Evolutionary conservation across 805 yeast species (phyloP), one percentile per base, ranked within the genome.

Genomic region (Hanseniaspora guilliermondii): DNA sequence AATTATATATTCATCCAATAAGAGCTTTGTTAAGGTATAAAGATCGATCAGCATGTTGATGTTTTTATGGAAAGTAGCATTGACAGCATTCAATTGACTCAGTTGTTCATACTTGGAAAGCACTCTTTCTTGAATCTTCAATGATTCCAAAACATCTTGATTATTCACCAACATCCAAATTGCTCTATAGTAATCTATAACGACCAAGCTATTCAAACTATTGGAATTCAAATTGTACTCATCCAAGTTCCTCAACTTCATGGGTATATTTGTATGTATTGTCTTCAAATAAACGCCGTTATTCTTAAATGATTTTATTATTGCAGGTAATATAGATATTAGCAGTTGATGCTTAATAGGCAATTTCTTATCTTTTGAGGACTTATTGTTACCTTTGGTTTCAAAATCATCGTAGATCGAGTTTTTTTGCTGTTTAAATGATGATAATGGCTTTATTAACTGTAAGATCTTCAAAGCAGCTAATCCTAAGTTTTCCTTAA

Each of bases 401-500:
- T 39, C 53, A 33, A 41, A 32, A 19, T 40, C 35, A 24, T 49
- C 53, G 19, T 49, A 49, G 4, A 49, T 41, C 6, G 53, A 44
- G 24, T 32, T 27, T 4, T 41, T 27, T 12, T 49, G 47, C 11
- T 24, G 33, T 35, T 21, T 36, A 3, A 35, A 35, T 4, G 53
- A 41, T 4, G 47, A 37, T 19, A 49, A 35, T 0, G 53, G 47
- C 27, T 49, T 49, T 14, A 49, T 35, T 17, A 32, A 40, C 35
- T 49, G 53, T n/a, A 49, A 41, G 2, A 49, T 16, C 21, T 41
- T 49, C 6, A 49, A 35, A 2, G 30, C 53, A 21, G 37, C n/a
- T 19, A 49, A 41, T n/a, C 40, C 37, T 12, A 49, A 22, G 17
- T 49, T 49, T 21, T 49, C 53, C 21, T 49, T 49, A 4, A 49